A percentile compares a stretch with the other conserved stretches of the same genome.
These are phyloP conservation scores for Phyllosticta citribraziliensis DNA, from an alignment of 2,329 filamentous ascomycete species.

Conservation along the genomic window DNA sequence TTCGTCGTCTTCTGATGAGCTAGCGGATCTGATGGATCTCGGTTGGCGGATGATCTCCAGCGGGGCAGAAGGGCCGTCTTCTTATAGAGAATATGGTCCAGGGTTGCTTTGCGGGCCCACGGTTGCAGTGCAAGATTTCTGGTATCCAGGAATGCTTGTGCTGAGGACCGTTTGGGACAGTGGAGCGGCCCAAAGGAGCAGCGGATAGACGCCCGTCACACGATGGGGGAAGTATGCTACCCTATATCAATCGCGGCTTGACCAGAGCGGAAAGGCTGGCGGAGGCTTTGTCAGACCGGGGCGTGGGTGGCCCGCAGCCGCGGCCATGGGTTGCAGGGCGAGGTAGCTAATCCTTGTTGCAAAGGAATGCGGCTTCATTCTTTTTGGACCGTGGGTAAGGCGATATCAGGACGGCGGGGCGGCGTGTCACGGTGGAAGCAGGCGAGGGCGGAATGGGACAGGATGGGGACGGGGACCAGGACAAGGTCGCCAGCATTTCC, in stretches of 20 bases:
- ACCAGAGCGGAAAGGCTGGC: conserved; percentile 21
- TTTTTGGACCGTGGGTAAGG: background rate
- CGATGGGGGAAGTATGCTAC: conserved; percentile 8
- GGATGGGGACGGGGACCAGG: too few relatives aligned
- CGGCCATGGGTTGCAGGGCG: conserved; percentile 32
- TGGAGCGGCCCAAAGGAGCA: conserved; percentile 23
- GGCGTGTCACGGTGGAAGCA: background rate
- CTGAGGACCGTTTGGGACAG: conserved; percentile 22
- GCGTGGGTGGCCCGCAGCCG: conserved; percentile 33
- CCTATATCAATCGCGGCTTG: conserved; percentile 7
- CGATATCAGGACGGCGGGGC: background rate
- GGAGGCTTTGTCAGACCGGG: conserved; percentile 27
- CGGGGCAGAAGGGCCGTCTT: conserved; percentile 2
- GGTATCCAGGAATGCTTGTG: conserved; percentile 8
- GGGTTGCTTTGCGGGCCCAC: background rate
- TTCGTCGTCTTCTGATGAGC: background rate
- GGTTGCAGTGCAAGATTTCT: background rate
- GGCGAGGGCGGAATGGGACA: background rate
- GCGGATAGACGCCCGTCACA: conserved; percentile 19
- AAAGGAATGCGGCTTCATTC: conserved; percentile 15
- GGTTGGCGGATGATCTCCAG: conserved; percentile 9
- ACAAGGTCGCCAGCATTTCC: background rate
- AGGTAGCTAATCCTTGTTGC: conserved; percentile 30
- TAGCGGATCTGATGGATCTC: conserved; percentile 4
- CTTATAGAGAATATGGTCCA: background rate